Conservation (phyloP, 176 grass and related monocot genomes). For the Ensete glaucum region DNA sequence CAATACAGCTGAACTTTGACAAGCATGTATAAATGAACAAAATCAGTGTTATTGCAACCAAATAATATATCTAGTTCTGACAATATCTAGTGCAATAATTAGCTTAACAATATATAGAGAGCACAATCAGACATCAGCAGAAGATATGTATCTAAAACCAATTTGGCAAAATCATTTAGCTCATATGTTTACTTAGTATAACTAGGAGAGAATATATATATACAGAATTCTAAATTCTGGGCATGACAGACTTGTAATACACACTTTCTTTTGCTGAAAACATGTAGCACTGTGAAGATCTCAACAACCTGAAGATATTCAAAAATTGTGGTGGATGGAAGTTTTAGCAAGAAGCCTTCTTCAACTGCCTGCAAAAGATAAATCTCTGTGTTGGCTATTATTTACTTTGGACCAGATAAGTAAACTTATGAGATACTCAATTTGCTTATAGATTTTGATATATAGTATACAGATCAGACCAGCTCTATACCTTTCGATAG, state of each 20-base stretch:
- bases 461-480: background rate
- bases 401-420: background rate
- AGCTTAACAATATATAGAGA: too few relatives aligned
- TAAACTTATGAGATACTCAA: background rate
- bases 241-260: background rate
- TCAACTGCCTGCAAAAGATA: slow-evolving; percentile 52
- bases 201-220: too few relatives aligned
- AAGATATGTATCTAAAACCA: too few relatives aligned
- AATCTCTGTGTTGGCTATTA: background rate
- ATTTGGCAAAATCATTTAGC: too few relatives aligned
- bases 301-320: slow-evolving; percentile 85
- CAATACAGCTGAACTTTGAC: too few relatives aligned
- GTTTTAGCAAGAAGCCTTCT: slow-evolving; percentile 69
- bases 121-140: too few relatives aligned
- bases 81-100: too few relatives aligned
- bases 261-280: background rate
- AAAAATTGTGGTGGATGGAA: slow-evolving; percentile 89
- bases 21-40: too few relatives aligned
- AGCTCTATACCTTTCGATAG: slow-evolving; percentile 39
- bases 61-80: too few relatives aligned
- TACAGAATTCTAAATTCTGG: too few relatives aligned
- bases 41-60: too few relatives aligned
- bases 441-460: background rate
- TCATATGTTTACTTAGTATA: too few relatives aligned
- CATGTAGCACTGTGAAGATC: background rate